Base-by-base conservation (phyloP, 1,139 yeast genomes). In the Geotrichum phurueaensis region DNA sequence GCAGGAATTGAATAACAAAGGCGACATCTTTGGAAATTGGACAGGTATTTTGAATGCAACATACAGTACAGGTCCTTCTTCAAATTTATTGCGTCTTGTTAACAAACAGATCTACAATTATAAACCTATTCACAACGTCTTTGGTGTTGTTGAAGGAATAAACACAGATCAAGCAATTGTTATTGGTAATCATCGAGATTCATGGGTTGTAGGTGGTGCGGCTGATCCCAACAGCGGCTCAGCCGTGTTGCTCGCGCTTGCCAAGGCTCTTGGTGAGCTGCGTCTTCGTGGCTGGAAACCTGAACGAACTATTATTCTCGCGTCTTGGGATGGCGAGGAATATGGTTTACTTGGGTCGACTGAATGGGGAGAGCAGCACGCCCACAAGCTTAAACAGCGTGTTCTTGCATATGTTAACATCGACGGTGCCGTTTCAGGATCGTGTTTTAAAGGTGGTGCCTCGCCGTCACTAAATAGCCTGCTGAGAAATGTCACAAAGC, bases 321-420 rank as follows among this genome's bases (percentile, higher is more conserved):
- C 85, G 0, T 82, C 87, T 20, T 85, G 89, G 89, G 90, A 85
- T 69, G 90, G 87, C 61, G 90, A 85, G 71, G 90, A 86, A 70
- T 83, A 83, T 65, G 89, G 84, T 0, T 72, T 85, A 29, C 67
- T 86, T n/a, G 90, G 90, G 0, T 83, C 87, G 2, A 85, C 89
- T 2, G 89, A 84, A 62, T 84, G 79, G 78, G 89, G 86, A 31
- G 89, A 85, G 68, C 82, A 80, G 62, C 75, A 80, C 63, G 68
- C 69, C 55, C 64, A 73, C 51, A 67, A 67, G 54, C 70, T 84
- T 59, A 77, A 79, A 63, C 73, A 74, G 51, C 76, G 81, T 60
- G 82, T 80, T 1, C 75, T 83, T 56, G 86, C 85, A 1, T 86
- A 86, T 68, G 70, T 85, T 63, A 86, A 86, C 70, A 73, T 84